phyloP scores from a whole-genome alignment of 1,284 basidiomycete genomes.

The Moesziomyces aphidis region DNA sequence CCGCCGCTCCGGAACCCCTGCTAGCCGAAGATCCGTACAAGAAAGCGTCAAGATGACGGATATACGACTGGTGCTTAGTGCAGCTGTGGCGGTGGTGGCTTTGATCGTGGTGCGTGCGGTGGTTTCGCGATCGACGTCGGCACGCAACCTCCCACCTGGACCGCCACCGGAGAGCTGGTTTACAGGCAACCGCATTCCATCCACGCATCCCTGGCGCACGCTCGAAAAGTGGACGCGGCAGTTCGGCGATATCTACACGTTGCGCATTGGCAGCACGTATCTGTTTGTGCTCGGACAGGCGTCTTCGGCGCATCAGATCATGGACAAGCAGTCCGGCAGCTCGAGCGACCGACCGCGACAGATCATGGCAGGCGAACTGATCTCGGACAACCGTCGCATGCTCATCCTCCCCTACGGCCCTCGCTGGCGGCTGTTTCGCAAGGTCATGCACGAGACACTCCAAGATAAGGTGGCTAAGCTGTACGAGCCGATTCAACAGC shows the following conservation, averaged over 20 bases:
- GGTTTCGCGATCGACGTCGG: background rate
- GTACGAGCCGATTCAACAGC: conserved; percentile 46
- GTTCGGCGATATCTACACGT: conserved; percentile 38
- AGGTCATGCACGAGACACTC: conserved; percentile 37
- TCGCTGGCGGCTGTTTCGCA: conserved; percentile 43
- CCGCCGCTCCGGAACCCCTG: no score
- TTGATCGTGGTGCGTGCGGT: background rate
- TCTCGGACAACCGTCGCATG: conserved; percentile 49
- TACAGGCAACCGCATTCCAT: conserved; percentile 20
- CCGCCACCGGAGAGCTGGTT: conserved; percentile 4
- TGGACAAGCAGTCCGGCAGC: conserved; percentile 17
- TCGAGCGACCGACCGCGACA: conserved; percentile 24
- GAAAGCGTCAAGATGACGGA: conserved; percentile 1
- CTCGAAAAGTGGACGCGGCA: conserved; percentile 31
- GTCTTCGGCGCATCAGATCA: conserved; percentile 25
- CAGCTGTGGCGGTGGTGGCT: background rate
- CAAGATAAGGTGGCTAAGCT: conserved; percentile 37
- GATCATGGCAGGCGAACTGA: conserved; percentile 48
- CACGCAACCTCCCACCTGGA: conserved; percentile 17
- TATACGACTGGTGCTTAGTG: background rate
- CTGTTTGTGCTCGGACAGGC: conserved; percentile 35
- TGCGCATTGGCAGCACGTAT: conserved; percentile 17
- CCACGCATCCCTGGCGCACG: conserved; percentile 32
- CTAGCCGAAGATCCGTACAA: no score
- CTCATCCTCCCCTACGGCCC: conserved; percentile 45